phyloP scores from a whole-genome alignment of 805 yeast species.

The Starmerella powellii region DNA sequence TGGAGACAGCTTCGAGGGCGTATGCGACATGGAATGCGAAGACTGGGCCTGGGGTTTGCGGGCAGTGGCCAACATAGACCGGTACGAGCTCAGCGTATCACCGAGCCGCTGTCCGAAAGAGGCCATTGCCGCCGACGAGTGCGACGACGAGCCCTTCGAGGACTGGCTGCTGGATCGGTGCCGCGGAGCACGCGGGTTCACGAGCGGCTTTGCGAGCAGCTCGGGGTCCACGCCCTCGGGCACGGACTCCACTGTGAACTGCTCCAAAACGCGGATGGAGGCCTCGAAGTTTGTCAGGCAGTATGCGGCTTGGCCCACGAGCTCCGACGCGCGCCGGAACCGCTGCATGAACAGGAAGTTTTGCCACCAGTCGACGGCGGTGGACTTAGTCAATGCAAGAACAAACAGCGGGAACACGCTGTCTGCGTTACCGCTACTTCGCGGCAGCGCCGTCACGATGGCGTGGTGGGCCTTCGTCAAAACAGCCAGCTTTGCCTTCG shows the following conservation, averaged over 20 bases:
- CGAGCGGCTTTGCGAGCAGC: constrained; percentile 18
- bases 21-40: not conserved
- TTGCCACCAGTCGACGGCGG: constrained; percentile 28
- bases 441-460: constrained; percentile 26
- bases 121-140: constrained; percentile 9
- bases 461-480: constrained; percentile 30
- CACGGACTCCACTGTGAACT: constrained; percentile 27
- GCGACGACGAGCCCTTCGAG: constrained; percentile 25
- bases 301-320: constrained; percentile 32
- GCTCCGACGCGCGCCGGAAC: constrained; percentile 28
- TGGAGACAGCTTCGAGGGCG: too few species aligned
- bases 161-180: constrained; percentile 20
- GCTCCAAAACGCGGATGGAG: constrained; percentile 31
- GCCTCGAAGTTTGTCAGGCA: constrained; percentile 37
- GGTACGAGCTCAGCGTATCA: constrained; percentile 25
- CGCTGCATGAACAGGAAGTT: constrained; percentile 31
- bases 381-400: constrained; percentile 26
- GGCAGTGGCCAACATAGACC: constrained; percentile 14
- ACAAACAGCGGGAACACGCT: constrained; percentile 32
- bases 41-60: constrained; percentile 9
- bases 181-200: constrained; percentile 14
- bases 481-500: constrained; percentile 28
- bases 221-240: constrained; percentile 24
- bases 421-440: constrained; percentile 29
- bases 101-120: constrained; percentile 27